Percentiles rank a stretch among this genome's conserved stretches.
Evolutionary conservation across 2,329 filamentous ascomycete species (phyloP).

Genomic region (Pseudodiploospora longispora): DNA sequence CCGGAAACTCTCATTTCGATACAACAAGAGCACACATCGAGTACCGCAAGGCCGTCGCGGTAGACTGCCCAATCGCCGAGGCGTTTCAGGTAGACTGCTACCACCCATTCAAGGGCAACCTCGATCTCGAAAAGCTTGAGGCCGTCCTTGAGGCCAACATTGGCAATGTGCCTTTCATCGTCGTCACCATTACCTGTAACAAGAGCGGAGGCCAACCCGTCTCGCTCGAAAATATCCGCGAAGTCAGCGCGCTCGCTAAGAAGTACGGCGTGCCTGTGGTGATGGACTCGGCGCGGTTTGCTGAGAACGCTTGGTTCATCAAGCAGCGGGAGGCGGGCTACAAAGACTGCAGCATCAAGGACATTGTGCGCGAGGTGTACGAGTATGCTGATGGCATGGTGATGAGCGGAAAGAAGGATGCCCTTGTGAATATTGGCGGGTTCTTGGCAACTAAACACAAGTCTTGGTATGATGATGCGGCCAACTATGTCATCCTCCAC

Average conservation of each 20-base stretch:
- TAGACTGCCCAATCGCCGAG: background rate
- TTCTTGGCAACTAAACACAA: background rate
- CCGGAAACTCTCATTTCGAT: conserved; percentile 16
- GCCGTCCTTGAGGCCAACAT: background rate
- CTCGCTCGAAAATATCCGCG: conserved; percentile 17
- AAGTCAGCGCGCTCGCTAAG: conserved; percentile 8
- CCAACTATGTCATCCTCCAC: background rate
- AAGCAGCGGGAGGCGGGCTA: conserved; percentile 14
- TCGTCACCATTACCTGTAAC: conserved; percentile 18
- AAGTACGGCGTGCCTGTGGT: conserved; percentile 13
- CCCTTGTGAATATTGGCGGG: conserved; percentile 17
- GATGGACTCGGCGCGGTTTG: conserved; percentile 18
- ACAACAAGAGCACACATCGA: conserved; percentile 13
- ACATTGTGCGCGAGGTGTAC: conserved; percentile 16
- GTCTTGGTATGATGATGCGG: background rate
- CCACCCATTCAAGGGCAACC: conserved; percentile 4
- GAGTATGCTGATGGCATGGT: conserved; percentile 15
- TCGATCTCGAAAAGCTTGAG: background rate
- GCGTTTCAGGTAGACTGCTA: background rate
- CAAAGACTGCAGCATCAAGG: conserved; percentile 5
- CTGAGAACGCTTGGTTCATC: conserved; percentile 18
- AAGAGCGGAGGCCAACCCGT: conserved; percentile 16
- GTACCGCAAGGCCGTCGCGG: no score
- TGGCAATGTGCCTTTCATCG: conserved; percentile 9
- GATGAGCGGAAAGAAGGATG: conserved; percentile 17